Conservation (phyloP, 371 early-diverging fungal genomes). For the Umbelopsis sp. region DNA sequence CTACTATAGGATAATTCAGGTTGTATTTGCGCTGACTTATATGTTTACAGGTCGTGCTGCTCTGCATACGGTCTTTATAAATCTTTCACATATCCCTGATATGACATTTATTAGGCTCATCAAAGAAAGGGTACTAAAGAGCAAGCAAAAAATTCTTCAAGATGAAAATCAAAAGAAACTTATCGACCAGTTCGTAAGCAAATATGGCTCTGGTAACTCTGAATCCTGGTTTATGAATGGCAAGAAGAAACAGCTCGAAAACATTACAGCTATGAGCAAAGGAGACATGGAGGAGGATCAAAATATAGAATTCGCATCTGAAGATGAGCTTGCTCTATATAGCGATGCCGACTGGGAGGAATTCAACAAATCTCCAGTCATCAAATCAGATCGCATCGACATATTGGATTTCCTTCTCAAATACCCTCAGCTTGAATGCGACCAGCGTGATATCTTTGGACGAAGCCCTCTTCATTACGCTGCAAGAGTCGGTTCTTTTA, state of each 20-base stretch:
- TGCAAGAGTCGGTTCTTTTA: slow-evolving; percentile 59
- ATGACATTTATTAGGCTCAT: slow-evolving; percentile 35
- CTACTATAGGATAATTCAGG: neutral
- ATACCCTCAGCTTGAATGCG: slow-evolving; percentile 27
- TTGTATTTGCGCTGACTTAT: neutral
- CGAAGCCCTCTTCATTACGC: slow-evolving; percentile 67
- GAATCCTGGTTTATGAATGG: neutral
- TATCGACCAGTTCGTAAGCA: neutral
- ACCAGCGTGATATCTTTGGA: slow-evolving; percentile 41
- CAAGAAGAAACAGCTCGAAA: neutral
- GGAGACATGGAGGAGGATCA: neutral
- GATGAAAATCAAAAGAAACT: neutral
- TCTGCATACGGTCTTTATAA: slow-evolving; percentile 55
- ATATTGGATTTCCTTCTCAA: slow-evolving; percentile 47
- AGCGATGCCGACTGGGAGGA: neutral
- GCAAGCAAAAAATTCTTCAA: slow-evolving; percentile 18
- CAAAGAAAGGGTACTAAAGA: slow-evolving; percentile 19
- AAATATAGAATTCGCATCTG: neutral
- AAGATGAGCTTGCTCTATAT: neutral
- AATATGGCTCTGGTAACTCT: neutral
- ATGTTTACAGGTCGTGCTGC: slow-evolving; percentile 51
- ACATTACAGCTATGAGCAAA: neutral
- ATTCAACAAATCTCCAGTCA: too few species aligned
- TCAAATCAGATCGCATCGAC: slow-evolving; percentile 60
- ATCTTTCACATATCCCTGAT: slow-evolving; percentile 43